Base-by-base conservation (phyloP, 768 basidiomycete genomes). In the Suillus decipiens region DNA sequence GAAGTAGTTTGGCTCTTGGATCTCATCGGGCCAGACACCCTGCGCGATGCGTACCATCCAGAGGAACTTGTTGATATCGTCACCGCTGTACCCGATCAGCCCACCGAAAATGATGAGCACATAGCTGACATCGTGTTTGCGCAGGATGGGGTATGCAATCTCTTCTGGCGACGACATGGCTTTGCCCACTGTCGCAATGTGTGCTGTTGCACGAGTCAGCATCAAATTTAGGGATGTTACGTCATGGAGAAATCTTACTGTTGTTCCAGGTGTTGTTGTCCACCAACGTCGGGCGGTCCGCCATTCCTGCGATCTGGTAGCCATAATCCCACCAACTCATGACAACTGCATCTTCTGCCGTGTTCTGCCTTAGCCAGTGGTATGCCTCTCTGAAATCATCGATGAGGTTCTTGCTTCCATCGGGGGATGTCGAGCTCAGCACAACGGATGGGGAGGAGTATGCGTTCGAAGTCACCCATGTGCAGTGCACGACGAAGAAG, bases 321-420 rank as follows among this genome's bases (percentile, higher is more conserved):
- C 96, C 97, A 68, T 99, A 99, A 79, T 99, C 97, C 97, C 97
- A 99, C 97, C 97, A 99, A 64, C 91, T 93, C 95, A 96, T 96
- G 31, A 99, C 89, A 37, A 99, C 96, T 6, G 95, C 88, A 64
- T 93, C 89, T 75, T 95, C 81, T 6, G 90, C 84, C 2, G 97
- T 99, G 78, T 99, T 99, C 78, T 96, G 91, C 59, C 97, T 84
- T 55, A 99, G 76, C 97, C 97, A 99, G 72, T 99, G 98, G 76
- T 99, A 99, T 14, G 97, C 97, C 80, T 99, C 97, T 63, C 97
- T 85, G 88, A 98, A 99, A 75, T 99, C 97, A 71, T 99, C 97
- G 70, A 99, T 99, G 70, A 99, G 92, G 75, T 95, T 88, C 72
- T 93, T 90, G 62, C 86, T 89, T 22, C 97, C 97, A 70, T 99